Base-by-base conservation (phyloP, 2,329 filamentous ascomycete species). In the Curvularia sp. region DNA sequence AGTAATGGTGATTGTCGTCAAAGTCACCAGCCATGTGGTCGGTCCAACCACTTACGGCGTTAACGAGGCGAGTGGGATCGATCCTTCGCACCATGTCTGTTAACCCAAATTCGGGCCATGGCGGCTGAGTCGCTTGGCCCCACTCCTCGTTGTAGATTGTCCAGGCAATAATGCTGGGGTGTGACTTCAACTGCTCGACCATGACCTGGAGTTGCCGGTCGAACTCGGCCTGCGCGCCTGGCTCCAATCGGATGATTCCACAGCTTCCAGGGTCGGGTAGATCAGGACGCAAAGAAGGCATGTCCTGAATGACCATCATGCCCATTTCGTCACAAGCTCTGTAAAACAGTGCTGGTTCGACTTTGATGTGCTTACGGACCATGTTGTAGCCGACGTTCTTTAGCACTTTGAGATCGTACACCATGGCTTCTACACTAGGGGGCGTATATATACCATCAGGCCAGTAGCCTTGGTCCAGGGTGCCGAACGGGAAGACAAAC, bases 111-210 rank as follows among this genome's bases (percentile, higher is more conserved):
- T 91, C 88, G 0, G 87, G 86, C 62, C 81, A 82, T 7, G 79
- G 79, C 1, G 55, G 41, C 6, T 44, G 56, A 0, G 79, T 79
- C 2, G 84, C 75, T 67, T 91, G 88, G 1, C 86, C 88, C 88
- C 88, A 91, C 43, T 87, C 88, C 71, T 91, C 88, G 68, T 91
- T 90, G 74, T 90, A 91, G 65, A 91, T 86, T 15, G 89, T 78
- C 84, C 88, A 91, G 1, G 85, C 83, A 9, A 85, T 81, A 60
- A 91, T 89, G 55, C 84, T 87, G 0, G 88, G 83, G 69, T 88
- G 88, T 72, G 80, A 87, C 74, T 84, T 86, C 71, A 86, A 85
- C 62, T 90, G 86, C 39, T 85, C 80, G 42, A 91, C 76, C 43
- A 91, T 73, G 8, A 88, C 65, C 30, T 84, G 83, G 1, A 91